These are phyloP conservation scores for Hypoxylon trugodes DNA, from an alignment of 495 filamentous ascomycete genomes.

Conservation along the genomic window DNA sequence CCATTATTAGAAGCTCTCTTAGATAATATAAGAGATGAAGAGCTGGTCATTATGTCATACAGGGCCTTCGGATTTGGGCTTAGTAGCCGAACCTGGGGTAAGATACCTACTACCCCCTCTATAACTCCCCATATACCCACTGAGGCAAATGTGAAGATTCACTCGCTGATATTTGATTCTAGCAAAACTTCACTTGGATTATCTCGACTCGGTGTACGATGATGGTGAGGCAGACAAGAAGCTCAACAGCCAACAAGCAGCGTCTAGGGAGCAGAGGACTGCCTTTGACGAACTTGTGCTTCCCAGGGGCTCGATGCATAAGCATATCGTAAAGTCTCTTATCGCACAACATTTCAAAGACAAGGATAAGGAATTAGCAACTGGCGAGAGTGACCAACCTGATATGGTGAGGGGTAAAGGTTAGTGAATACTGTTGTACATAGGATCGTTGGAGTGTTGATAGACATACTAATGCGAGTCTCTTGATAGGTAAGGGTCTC, in stretches of 20 bases:
- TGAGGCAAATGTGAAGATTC: too few relatives aligned
- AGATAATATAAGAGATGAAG: constrained; percentile 38
- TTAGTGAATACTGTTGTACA: too few relatives aligned
- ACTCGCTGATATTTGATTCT: constrained; percentile 6
- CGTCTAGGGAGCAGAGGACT: not conserved
- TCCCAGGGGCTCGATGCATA: constrained; percentile 34
- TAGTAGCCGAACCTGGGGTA: constrained; percentile 54
- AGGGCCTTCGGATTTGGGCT: constrained; percentile 55
- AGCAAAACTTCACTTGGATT: not conserved
- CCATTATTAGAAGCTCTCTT: constrained; percentile 12
- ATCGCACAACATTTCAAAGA: constrained; percentile 53
- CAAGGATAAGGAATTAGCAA: constrained; percentile 35
- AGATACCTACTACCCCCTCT: too few relatives aligned
- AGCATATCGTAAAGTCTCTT: constrained; percentile 48
- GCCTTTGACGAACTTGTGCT: constrained; percentile 52
- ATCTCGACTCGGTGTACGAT: not conserved
- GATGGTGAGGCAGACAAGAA: constrained; percentile 15
- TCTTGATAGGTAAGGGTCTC: constrained; percentile 46
- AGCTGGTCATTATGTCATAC: constrained; percentile 52
- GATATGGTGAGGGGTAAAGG: constrained; percentile 56
- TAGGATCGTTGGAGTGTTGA: not conserved
- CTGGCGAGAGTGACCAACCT: constrained; percentile 41
- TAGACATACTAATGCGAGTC: not conserved
- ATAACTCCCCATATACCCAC: too few relatives aligned
- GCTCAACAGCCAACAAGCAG: not conserved